phyloP scores from a whole-genome alignment of 2,329 filamentous ascomycete genomes.

The Hypoxylon sp. region DNA sequence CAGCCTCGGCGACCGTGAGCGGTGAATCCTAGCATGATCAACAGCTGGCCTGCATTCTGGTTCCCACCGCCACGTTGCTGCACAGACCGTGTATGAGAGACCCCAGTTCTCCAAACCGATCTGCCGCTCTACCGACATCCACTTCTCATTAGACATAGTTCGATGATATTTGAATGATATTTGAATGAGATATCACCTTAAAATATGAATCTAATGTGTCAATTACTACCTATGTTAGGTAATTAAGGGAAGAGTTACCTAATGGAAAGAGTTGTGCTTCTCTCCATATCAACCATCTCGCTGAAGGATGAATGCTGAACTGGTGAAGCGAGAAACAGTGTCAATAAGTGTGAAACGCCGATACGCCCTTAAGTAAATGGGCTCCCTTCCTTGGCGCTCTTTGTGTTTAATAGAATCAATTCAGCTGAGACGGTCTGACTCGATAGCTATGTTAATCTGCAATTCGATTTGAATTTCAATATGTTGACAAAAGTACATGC shows the following conservation, averaged over 20 bases:
- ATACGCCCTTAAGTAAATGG: not conserved
- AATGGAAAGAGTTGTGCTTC: not conserved
- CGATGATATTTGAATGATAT: not conserved
- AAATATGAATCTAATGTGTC: not conserved
- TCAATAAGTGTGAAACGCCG: not conserved
- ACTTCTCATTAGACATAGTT: not conserved
- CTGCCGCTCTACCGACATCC: not conserved
- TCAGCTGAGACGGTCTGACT: constrained; percentile 12
- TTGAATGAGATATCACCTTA: not conserved
- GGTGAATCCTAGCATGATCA: not conserved
- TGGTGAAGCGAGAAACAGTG: constrained; percentile 4
- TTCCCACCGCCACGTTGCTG: constrained; percentile 5
- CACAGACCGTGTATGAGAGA: not conserved
- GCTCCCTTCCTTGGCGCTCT: not conserved
- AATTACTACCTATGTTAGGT: no score
- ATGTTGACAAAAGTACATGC: not conserved
- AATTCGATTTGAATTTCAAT: constrained; percentile 4
- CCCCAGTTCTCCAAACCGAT: not conserved
- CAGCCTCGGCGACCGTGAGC: not conserved
- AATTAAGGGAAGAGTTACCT: no score
- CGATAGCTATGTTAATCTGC: not conserved
- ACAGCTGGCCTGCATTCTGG: not conserved
- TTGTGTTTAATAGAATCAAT: constrained; percentile 5
- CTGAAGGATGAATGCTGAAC: not conserved
- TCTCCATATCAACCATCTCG: not conserved